Conservation (phyloP, 2,329 filamentous ascomycete genomes). For the Ceratocystis destructans region DNA sequence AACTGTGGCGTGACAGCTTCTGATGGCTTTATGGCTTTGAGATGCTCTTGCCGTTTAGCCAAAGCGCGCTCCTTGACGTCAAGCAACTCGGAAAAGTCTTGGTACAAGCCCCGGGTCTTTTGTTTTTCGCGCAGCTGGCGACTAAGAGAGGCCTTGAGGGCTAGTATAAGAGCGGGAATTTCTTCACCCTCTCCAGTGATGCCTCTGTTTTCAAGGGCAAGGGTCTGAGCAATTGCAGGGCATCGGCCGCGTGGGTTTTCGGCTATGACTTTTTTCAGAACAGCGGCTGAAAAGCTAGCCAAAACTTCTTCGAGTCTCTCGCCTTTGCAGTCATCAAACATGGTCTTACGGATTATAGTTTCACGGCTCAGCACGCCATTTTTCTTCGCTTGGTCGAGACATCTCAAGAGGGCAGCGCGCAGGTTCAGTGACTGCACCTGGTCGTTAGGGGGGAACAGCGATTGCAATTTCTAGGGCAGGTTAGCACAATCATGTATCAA, state of each 20-base stretch:
- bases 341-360: slow-evolving; percentile 72
- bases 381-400: slow-evolving; percentile 76
- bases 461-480: slow-evolving; percentile 57
- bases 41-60: slow-evolving; percentile 37
- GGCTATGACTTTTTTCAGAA: slow-evolving; percentile 53
- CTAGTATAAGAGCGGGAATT: slow-evolving; percentile 55
- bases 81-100: slow-evolving; percentile 51
- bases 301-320: slow-evolving; percentile 81
- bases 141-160: slow-evolving; percentile 55
- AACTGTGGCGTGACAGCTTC: slow-evolving; percentile 31
- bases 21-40: slow-evolving; percentile 24
- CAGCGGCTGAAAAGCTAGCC: slow-evolving; percentile 67
- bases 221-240: slow-evolving; percentile 37
- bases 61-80: slow-evolving; percentile 48
- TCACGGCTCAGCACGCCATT: slow-evolving; percentile 70
- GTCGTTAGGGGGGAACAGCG: slow-evolving; percentile 82
- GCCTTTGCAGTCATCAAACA: slow-evolving; percentile 92
- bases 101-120: slow-evolving; percentile 43
- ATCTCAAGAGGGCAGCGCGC: slow-evolving; percentile 67
- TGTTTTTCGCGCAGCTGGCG: slow-evolving; percentile 46
- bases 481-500: slow-evolving; percentile 10
- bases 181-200: slow-evolving; percentile 40
- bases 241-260: slow-evolving; percentile 28
- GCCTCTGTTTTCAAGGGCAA: slow-evolving; percentile 47
- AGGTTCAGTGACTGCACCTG: slow-evolving; percentile 85